These are phyloP conservation scores for Ceratocystis papillata DNA, from an alignment of 2,329 filamentous ascomycete species.

Conservation along the genomic window DNA sequence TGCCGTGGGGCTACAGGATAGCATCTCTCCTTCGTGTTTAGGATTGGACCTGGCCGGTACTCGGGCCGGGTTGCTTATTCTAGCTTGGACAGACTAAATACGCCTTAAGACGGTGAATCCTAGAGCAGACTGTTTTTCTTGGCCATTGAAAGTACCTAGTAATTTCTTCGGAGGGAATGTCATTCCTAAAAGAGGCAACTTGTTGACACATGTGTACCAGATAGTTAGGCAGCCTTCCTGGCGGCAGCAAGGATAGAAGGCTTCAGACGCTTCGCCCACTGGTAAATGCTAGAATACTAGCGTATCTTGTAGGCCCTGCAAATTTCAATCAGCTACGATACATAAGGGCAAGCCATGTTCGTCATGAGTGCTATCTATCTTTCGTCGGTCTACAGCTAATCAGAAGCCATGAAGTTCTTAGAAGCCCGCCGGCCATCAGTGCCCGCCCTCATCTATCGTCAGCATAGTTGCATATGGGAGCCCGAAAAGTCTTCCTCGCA, in stretches of 20 bases:
- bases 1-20: neutral
- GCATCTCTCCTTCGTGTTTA: neutral
- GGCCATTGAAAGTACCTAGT: neutral
- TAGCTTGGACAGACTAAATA: neutral
- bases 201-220: neutral
- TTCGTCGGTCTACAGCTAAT: neutral
- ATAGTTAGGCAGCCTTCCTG: neutral
- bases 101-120: neutral
- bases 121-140: neutral
- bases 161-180: neutral
- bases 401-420: neutral
- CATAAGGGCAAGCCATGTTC: neutral
- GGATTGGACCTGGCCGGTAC: conserved; percentile 4
- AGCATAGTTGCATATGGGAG: neutral
- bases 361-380: neutral
- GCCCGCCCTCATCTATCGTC: neutral
- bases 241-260: neutral
- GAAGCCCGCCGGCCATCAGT: neutral
- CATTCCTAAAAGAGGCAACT: neutral
- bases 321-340: neutral
- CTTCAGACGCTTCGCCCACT: neutral
- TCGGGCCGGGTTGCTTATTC: neutral
- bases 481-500: neutral
- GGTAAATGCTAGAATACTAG: neutral
- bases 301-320: neutral